Percentiles rank a stretch among this genome's conserved stretches.
These are phyloP conservation scores for Boechera retrofracta DNA, from an alignment of 345 rosid genomes.

Conservation along the genomic window DNA sequence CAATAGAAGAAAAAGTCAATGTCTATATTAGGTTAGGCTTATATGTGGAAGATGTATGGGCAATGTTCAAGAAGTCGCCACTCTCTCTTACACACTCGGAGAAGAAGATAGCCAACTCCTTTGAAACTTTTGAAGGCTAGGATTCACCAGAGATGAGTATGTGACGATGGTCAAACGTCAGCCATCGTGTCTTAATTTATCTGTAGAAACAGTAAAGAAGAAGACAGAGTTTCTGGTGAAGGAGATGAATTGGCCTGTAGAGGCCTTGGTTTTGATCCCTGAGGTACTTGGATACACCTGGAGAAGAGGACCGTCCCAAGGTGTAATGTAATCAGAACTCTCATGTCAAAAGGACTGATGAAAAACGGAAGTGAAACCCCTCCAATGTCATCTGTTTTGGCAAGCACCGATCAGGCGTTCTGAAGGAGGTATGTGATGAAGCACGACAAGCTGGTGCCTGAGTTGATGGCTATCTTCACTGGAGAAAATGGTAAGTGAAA, in stretches of 20 bases:
- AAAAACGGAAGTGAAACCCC: no score
- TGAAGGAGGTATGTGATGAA: no score
- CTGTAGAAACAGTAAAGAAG: no score
- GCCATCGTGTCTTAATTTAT: background rate
- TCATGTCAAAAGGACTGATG: no score
- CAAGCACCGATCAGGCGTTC: no score
- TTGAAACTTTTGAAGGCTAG: conserved; percentile 38
- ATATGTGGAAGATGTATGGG: background rate
- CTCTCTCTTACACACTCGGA: conserved; percentile 28
- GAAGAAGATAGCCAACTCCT: conserved; percentile 22
- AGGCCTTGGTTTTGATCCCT: conserved; percentile 22
- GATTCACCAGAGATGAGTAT: conserved; percentile 39
- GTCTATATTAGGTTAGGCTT: no score
- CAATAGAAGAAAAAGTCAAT: background rate
- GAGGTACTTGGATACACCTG: background rate
- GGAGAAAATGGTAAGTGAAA: background rate
- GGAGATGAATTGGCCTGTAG: conserved; percentile 41
- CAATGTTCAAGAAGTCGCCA: conserved; percentile 42
- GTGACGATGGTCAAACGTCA: background rate
- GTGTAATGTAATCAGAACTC: no score
- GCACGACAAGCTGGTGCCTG: background rate
- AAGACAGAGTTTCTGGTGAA: no score
- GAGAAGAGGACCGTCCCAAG: no score
- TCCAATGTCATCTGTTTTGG: no score
- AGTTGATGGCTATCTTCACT: conserved; percentile 14